Evolutionary conservation across 2,329 filamentous ascomycete species (phyloP), one percentile per base, ranked within the genome.

Genomic region (Macrophomina phaseolina): DNA sequence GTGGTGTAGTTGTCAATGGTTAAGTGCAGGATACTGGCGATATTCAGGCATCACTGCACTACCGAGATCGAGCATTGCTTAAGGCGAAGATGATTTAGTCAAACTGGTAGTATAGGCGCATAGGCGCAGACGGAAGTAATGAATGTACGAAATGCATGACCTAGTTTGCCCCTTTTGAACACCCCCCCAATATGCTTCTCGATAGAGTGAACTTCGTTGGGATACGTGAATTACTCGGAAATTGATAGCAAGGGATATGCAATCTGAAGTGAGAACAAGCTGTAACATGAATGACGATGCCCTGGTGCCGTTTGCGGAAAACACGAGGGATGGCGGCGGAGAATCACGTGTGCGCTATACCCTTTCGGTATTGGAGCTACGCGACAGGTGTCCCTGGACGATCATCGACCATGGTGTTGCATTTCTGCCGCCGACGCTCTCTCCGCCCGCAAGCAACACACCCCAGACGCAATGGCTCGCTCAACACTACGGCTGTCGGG

Each of bases 1-100:
- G 77, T 30, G 76, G 77, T 45, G 74, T 73, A 11, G 66, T 78
- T 45, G 75, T 78, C 5, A 77, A 73, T 51, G 74, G 76, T 61
- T 78, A 71, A 70, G 23, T 36, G 49, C 18, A 58, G 6, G 5
- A 7, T 52, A 8, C 11, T 16, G 32, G 34, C 28, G 12, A n/a
- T 52, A 2, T 52, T 28, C 23, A 16, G 18, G 18, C 46, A 23
- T 1, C 7, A 14, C 16, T 11, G 28, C 16, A 14, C 28, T 32
- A 16, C 28, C 11, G 12, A n/a, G 42, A 23, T 51, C 30, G 18
- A 9, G 48, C 14, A 51, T n/a, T 51, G 18, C 8, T 12, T 14
- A 30, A 30, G 7, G 23, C 23, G 14, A 14, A 30, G 7, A 11
- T 3, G 48, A 5, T 9, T 23, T 51, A 23, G 28, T 28, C 18